Conservation (phyloP, 2,329 filamentous ascomycete species). For the Xylariales sp. region DNA sequence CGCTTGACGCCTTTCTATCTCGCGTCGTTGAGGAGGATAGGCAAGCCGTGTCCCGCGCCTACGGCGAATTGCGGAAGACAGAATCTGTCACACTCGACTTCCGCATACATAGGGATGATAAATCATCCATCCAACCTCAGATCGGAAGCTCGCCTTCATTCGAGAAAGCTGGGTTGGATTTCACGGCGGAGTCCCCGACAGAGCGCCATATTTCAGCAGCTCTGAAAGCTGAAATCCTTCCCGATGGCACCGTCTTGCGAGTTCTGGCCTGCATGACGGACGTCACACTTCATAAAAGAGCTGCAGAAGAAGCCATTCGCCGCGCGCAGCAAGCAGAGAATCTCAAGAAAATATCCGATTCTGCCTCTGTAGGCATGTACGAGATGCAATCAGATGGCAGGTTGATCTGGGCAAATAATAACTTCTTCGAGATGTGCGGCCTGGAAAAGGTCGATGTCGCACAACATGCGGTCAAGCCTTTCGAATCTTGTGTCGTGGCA, state of each 20-base stretch:
- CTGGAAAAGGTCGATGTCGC: constrained; percentile 38
- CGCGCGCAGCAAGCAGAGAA: constrained; percentile 49
- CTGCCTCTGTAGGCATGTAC: constrained; percentile 51
- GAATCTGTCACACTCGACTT: constrained; percentile 44
- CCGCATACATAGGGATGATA: constrained; percentile 29
- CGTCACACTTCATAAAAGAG: constrained; percentile 44
- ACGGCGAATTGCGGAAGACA: constrained; percentile 33
- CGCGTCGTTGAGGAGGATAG: constrained; percentile 44
- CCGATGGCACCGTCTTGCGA: constrained; percentile 38
- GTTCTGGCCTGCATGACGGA: constrained; percentile 47
- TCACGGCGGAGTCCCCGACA: constrained; percentile 25
- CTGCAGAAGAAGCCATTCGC: constrained; percentile 42
- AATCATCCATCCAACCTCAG: constrained; percentile 19
- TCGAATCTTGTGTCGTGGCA: constrained; percentile 38
- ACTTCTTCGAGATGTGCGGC: constrained; percentile 49
- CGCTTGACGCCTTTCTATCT: constrained; percentile 33
- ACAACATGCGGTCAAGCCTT: constrained; percentile 35
- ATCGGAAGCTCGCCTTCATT: constrained; percentile 31
- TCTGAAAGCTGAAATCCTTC: constrained; percentile 40
- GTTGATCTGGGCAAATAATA: constrained; percentile 46
- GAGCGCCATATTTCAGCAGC: constrained; percentile 43
- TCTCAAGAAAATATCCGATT: constrained; percentile 49
- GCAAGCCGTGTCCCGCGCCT: constrained; percentile 34
- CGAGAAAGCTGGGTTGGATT: constrained; percentile 29
- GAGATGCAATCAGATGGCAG: constrained; percentile 47